Percentiles rank a stretch among this genome's conserved stretches.
Evolutionary conservation across 140 eudicot species (phyloP).

Genomic region (Stevia rebaudiana): DNA sequence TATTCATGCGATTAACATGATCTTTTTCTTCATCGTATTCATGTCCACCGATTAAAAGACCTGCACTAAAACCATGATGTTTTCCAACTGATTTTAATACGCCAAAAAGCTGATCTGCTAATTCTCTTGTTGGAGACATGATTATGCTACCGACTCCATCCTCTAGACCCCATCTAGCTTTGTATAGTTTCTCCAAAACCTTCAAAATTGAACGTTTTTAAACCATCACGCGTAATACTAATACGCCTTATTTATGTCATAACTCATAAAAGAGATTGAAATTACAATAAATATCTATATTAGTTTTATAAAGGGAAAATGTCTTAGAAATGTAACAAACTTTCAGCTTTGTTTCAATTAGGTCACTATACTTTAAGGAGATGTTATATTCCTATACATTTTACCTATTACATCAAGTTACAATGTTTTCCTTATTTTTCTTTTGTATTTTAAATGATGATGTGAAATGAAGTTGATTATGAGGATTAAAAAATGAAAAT

Average conservation of each 20-base stretch:
- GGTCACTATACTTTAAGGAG: too few species aligned
- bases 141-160: constrained; percentile 98
- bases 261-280: neutral
- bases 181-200: constrained; percentile 77
- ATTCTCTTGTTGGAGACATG: constrained; percentile 90
- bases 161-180: constrained; percentile 86
- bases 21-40: constrained; percentile 80
- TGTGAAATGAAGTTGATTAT: too few species aligned
- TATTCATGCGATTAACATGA: constrained; percentile 72
- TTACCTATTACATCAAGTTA: too few species aligned
- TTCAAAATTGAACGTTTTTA: constrained; percentile 12
- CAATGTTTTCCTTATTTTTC: too few species aligned
- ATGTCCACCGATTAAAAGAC: constrained; percentile 89
- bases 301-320: too few species aligned
- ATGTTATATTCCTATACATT: too few species aligned
- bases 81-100: constrained; percentile 76
- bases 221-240: neutral
- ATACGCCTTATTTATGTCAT: neutral
- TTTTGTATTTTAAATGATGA: too few species aligned
- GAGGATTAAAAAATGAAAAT: too few species aligned
- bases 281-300: too few species aligned
- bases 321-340: too few species aligned
- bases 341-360: too few species aligned
- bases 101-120: constrained; percentile 69
- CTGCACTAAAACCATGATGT: constrained; percentile 90